phyloP scores from a whole-genome alignment of 1,284 basidiomycete genomes.

The Sparassis latifolia region DNA sequence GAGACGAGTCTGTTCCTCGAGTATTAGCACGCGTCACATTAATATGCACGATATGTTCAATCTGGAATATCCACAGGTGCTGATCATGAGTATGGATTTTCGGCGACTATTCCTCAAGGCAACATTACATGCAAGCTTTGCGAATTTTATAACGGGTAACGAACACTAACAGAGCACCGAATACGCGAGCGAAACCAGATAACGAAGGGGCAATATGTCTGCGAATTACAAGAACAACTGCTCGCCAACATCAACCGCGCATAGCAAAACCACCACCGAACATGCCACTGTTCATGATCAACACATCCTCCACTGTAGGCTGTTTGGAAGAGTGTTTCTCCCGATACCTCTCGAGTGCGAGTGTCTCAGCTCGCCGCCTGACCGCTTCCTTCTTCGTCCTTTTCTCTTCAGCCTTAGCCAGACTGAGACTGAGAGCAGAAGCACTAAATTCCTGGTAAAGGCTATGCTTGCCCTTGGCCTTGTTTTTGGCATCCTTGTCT shows the following conservation, averaged over 20 bases:
- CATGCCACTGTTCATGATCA: conserved; percentile 3
- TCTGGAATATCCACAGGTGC: too few species aligned
- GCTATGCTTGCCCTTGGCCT: background rate
- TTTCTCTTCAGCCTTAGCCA: conserved; percentile 38
- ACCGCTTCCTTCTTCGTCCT: conserved; percentile 39
- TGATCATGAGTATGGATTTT: too few species aligned
- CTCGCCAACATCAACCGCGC: background rate
- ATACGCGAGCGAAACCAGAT: conserved; percentile 4
- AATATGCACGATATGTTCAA: too few species aligned
- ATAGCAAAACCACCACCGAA: conserved; percentile 1
- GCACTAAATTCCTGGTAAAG: conserved; percentile 2
- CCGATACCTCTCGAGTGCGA: too few species aligned
- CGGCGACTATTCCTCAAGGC: too few species aligned
- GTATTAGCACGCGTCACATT: too few species aligned
- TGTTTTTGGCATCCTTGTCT: background rate
- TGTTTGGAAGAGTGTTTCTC: too few species aligned
- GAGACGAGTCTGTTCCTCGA: too few species aligned
- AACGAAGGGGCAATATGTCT: background rate
- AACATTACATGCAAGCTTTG: too few species aligned
- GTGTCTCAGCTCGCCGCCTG: conserved; percentile 9
- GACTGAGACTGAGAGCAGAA: conserved; percentile 20
- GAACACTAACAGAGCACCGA: background rate
- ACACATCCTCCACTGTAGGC: conserved; percentile 15
- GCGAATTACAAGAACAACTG: background rate
- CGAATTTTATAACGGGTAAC: too few species aligned